Evolutionary conservation across 2,329 filamentous ascomycete species (phyloP), one percentile per base, ranked within the genome.

Genomic region (Aspergillus udagawae): DNA sequence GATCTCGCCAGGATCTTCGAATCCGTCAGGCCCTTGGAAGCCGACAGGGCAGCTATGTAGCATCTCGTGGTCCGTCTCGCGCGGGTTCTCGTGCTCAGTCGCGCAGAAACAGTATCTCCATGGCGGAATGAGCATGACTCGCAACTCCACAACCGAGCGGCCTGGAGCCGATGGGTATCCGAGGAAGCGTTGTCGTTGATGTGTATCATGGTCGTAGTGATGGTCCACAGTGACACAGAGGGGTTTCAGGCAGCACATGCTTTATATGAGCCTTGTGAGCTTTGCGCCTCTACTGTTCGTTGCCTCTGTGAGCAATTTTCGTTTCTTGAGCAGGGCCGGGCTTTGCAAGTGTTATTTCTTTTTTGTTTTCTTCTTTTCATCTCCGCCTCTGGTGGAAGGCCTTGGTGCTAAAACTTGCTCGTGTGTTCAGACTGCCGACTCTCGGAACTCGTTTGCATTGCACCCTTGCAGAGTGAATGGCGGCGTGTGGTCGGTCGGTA

Each of bases 1-100:
- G 73, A 20, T 74, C 73, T 4, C 71, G 72, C 54, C 73, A 75
- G 53, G 71, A 74, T 52, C 60, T 74, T 35, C 70, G 73, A 41
- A 67, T 75, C 44, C 73, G 70, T n/a, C 68, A 71, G 49, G 61
- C 64, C 4, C 48, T 71, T 7, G 72, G 72, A 51, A 75, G 73
- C 57, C 72, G 73, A 23, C 66, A 66, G 21, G 68, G 67, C 21
- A 73, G 72, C 27, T 67, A 66, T n/a, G 62, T 65, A 48, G 68
- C 65, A 49, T 74, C 72, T 4, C 70, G 69, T 25, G 68, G 60
- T 17, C 67, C 68, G 28, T 72, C 70, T 1, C 64, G 63, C 12
- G 65, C 57, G n/a, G 67, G 66, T 51, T 73, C 70, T 7, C 69
- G 70, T 1, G 67, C 55, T 38, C 66, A 68, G 38, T 72, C 70